Evolutionary conservation across 164 flowering plant species (phyloP).

Genomic region (Annona cherimola): DNA sequence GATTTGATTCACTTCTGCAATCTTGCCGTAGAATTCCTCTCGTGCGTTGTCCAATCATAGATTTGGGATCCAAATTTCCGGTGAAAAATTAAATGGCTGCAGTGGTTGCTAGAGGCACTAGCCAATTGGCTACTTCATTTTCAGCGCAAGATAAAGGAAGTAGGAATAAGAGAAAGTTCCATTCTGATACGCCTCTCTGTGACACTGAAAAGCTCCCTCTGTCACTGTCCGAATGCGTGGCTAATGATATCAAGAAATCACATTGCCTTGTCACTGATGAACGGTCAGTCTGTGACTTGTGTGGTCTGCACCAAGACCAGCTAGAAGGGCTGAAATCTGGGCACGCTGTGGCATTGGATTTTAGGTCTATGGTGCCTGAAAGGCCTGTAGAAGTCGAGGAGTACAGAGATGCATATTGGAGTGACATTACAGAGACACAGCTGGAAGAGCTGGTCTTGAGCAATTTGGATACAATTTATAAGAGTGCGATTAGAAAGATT

Average conservation of each 20-base stretch:
- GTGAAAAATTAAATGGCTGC: constrained; percentile 48
- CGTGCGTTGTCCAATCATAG: constrained; percentile 12
- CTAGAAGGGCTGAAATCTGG: constrained; percentile 50
- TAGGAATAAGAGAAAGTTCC: constrained; percentile 85
- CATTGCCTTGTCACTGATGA: constrained; percentile 34
- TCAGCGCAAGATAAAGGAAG: constrained; percentile 70
- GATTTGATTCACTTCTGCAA: not conserved
- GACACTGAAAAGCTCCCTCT: constrained; percentile 36
- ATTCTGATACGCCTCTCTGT: constrained; percentile 67
- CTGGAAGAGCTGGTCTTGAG: constrained; percentile 75
- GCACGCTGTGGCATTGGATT: constrained; percentile 34
- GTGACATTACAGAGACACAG: constrained; percentile 68
- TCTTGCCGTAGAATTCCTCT: constrained; percentile 1
- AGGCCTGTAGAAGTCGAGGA: constrained; percentile 46
- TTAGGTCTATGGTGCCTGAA: constrained; percentile 26
- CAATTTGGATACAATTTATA: constrained; percentile 73
- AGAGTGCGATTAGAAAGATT: constrained; percentile 71
- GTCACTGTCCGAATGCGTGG: constrained; percentile 36
- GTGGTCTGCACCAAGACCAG: constrained; percentile 39
- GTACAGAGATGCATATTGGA: constrained; percentile 76
- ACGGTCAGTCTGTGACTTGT: constrained; percentile 48
- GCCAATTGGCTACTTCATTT: constrained; percentile 38
- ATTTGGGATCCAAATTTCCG: constrained; percentile 2
- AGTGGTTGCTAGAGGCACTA: constrained; percentile 50
- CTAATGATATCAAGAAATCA: constrained; percentile 59